A percentile compares a stretch with the other conserved stretches of the same genome.
phyloP scores from a whole-genome alignment of 2,329 filamentous ascomycete genomes.

The Aspergillus ruber region DNA sequence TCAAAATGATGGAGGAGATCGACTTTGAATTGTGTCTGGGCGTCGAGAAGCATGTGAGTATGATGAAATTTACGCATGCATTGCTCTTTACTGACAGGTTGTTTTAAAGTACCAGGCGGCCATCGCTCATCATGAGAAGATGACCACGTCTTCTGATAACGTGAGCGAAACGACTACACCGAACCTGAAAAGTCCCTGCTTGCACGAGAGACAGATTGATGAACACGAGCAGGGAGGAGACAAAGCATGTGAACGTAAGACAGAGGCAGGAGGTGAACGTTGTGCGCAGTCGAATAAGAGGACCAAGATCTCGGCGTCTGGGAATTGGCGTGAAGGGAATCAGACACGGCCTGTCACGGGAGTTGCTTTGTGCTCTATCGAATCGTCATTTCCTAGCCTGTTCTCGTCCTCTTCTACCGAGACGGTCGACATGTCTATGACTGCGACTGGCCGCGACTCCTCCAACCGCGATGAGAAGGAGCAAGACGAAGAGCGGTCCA shows the following conservation, averaged over 20 bases:
- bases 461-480: background rate
- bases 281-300: background rate
- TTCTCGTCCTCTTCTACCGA: background rate
- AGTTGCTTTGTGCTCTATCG: too few relatives aligned
- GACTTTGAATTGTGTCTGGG: constrained; percentile 15
- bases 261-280: background rate
- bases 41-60: constrained; percentile 10
- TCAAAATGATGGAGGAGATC: constrained; percentile 13
- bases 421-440: background rate
- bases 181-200: background rate
- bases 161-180: background rate
- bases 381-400: too few relatives aligned
- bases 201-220: background rate
- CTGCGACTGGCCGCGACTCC: background rate
- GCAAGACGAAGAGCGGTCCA: background rate
- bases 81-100: background rate
- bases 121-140: background rate
- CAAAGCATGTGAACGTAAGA: background rate
- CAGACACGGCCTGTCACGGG: background rate
- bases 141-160: background rate
- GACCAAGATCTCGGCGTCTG: background rate
- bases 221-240: background rate
- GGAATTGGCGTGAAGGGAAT: background rate
- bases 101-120: background rate
- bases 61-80: too few relatives aligned